Evolutionary conservation across 495 filamentous ascomycete genomes (phyloP), one percentile per base, ranked within the genome.

Genomic region (Penicillium argentinense): DNA sequence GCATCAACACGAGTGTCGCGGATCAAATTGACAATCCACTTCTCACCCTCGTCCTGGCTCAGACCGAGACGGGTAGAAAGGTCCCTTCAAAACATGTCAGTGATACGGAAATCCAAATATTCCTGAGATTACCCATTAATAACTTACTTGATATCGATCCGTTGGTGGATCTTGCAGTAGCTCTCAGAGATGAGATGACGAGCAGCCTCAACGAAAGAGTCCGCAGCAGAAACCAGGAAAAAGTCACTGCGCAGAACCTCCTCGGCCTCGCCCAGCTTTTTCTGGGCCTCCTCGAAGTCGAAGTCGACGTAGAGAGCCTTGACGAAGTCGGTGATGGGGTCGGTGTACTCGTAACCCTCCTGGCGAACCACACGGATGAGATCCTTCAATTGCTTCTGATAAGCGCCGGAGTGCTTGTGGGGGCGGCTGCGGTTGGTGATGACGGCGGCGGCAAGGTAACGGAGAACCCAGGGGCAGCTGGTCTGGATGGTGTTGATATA

Each of bases 401-500:
- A 95, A 48, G 86, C 77, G 56, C 86, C 86, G 29, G 79, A 82
- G 62, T 72, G 77, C 73, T 95, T 91, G 61, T 88, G 80, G 3
- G 80, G 84, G 38, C 89, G 83, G 72, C 77, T 88, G 42, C 93
- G 86, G 77, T 91, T 92, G 42, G 91, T 97, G 72, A 97, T 96
- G 51, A 98, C 93, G 40, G 95, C 91, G 13, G 91, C 91, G 45
- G 89, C 83, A 24, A 98, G 81, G 72, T 97, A 98, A 45, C 93
- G 85, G 51, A 98, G 78, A 47, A 97, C 87, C 95, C 95, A 97
- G 3, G 93, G 90, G 74, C 92, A 96, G 69, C 82, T 86, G 49
- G 95, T 96, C 75, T 98, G 93, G 66, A 98, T 97, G 56, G 91
- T 96, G 80, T 97, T 97, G 79, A 98, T 97, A 77, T 89, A 98